Evolutionary conservation across 495 filamentous ascomycete species (phyloP), one percentile per base, ranked within the genome.

Genomic region (Tuber umbilicatum): DNA sequence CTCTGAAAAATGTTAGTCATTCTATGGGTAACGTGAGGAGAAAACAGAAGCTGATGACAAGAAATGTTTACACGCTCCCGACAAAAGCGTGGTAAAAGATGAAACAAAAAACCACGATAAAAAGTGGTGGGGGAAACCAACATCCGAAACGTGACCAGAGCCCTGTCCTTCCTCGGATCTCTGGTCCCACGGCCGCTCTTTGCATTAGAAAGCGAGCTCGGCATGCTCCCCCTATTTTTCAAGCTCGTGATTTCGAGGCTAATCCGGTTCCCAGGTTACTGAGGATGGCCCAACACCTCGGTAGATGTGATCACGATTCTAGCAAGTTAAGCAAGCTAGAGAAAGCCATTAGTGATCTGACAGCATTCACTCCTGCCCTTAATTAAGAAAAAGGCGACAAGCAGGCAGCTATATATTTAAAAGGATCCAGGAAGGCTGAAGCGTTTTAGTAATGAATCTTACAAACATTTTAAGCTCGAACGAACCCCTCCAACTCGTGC

Each of bases 141-240:
- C 79, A 81, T 80, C 39, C 79, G 74, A 68, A 81, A 81, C 9
- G 79, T 80, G 73, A 81, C 79, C 45, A 79, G 45, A 68, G 77
- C 77, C 64, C 72, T 79, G 45, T 38, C 72, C 42, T 42, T 77
- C 38, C 40, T 74, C 27, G 38, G 60, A 60, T 69, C 71, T 60
- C 72, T 72, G 37, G 41, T 72, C 42, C 41, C 55, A 17, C 55
- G 55, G 31, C 55, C 10, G 14, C 31, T 27, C 27, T 35, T 72
- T 31, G 70, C 50, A 69, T 69, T 78, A 31, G 76, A 40, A 67
- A 71, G 75, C 67, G 72, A 68, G 42, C 71, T 72, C 19, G 75
- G 41, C 77, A 79, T 79, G 35, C 68, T 47, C 38, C 69, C 55
- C n/a, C 41, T 35, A 55, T 39, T 45, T 68, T 50, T 70, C 27